Conservation (phyloP, 1,284 basidiomycete species). For the Marasmius oreades region DNA sequence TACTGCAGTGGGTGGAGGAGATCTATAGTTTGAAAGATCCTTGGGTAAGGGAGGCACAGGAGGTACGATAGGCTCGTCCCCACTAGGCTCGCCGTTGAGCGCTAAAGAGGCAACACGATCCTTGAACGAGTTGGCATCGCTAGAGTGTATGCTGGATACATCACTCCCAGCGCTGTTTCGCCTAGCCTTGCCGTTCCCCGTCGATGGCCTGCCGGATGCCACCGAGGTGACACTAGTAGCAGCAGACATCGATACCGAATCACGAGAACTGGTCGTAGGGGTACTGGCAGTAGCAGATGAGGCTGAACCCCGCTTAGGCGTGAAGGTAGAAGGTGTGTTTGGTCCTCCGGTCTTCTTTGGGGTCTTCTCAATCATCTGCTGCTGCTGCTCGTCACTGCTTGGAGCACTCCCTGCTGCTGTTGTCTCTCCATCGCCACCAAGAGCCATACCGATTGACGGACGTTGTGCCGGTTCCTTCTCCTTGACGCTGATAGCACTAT, state of each 20-base stretch:
- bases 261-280: slow-evolving; percentile 70
- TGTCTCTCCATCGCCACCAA: slow-evolving; percentile 34
- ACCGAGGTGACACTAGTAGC: slow-evolving; percentile 74
- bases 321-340: slow-evolving; percentile 65
- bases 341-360: slow-evolving; percentile 56
- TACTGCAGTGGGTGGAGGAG: slow-evolving; percentile 55
- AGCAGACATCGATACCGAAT: slow-evolving; percentile 76
- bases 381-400: slow-evolving; percentile 47
- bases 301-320: slow-evolving; percentile 81
- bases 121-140: slow-evolving; percentile 57
- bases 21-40: slow-evolving; percentile 77
- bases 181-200: slow-evolving; percentile 46
- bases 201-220: slow-evolving; percentile 62
- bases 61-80: slow-evolving; percentile 71
- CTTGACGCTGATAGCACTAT: slow-evolving; percentile 33
- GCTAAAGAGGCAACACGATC: slow-evolving; percentile 64
- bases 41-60: slow-evolving; percentile 97
- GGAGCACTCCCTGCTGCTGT: slow-evolving; percentile 33
- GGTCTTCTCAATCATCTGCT: slow-evolving; percentile 49
- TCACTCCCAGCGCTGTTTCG: slow-evolving; percentile 88
- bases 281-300: slow-evolving; percentile 84
- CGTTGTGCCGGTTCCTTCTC: slow-evolving; percentile 35
- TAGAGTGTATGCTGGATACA: slow-evolving; percentile 68
- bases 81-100: slow-evolving; percentile 45
- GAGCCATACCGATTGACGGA: slow-evolving; percentile 36